A percentile compares a stretch with the other conserved stretches of the same genome.
Conservation (phyloP, 2,329 filamentous ascomycete species). For the Cytospora piceae region DNA sequence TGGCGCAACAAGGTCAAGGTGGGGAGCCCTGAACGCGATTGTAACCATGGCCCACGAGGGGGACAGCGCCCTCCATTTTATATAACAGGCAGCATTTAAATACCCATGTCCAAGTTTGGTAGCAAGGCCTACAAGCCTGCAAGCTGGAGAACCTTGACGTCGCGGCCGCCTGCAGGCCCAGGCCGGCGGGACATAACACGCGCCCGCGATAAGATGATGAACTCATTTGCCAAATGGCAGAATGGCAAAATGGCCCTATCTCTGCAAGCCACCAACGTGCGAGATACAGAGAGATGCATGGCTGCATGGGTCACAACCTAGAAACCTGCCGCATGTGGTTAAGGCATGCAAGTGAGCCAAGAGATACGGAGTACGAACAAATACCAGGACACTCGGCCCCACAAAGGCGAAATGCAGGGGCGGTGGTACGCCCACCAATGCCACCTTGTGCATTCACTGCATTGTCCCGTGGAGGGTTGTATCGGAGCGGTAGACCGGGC, state of each 20-base stretch:
- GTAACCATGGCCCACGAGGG: not conserved
- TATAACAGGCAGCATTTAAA: not conserved
- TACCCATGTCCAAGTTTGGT: not conserved
- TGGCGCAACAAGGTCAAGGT: not conserved
- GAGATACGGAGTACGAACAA: not conserved
- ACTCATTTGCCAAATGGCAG: not conserved
- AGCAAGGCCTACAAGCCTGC: too few species aligned
- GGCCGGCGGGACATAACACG: not conserved
- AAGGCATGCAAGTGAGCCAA: not conserved
- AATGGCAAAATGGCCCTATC: not conserved
- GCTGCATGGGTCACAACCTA: not conserved
- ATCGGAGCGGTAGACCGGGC: not conserved
- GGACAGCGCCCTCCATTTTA: not conserved
- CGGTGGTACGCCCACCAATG: not conserved
- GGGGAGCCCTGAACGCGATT: not conserved
- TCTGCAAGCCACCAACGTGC: not conserved
- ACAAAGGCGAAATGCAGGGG: not conserved
- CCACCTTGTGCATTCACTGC: not conserved
- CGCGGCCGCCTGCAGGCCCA: not conserved
- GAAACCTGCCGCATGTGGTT: not conserved
- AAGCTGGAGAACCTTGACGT: not conserved
- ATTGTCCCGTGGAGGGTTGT: not conserved
- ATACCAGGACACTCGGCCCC: not conserved
- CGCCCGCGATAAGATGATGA: not conserved
- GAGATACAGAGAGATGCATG: not conserved